Evolutionary conservation across 2,329 filamentous ascomycete species (phyloP), one percentile per base, ranked within the genome.

Genomic region (Pseudogymnoascus sp.): DNA sequence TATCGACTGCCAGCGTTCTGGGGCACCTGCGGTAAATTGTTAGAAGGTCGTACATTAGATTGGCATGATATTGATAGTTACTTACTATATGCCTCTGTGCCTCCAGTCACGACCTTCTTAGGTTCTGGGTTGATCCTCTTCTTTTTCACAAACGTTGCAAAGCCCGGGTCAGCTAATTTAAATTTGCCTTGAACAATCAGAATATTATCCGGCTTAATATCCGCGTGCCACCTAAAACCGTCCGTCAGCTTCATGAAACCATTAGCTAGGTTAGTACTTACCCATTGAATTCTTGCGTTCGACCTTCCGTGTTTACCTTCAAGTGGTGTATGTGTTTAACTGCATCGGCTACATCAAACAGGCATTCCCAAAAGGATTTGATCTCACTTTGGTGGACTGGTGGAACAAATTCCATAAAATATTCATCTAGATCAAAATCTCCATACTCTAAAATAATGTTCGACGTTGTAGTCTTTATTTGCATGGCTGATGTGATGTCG

Each of bases 141-240:
- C 6, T 66, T 65, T 23, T 63, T 62, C 7, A 62, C 38, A 25
- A 75, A 74, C 23, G 62, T 67, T 0, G 74, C 70, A 60, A 74
- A 75, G 0, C 75, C 76, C 5, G 71, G 73, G 61, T 77, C 76
- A 1, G 75, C 73, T 0, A 78, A 67, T 62, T 77, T 77, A 61
- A 74, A 75, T 1, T 69, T 61, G 3, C 67, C 71, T 2, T 68
- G 55, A 0, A 77, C 69, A 1, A 62, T 45, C 4, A 75, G 62
- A 8, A 75, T 74, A 41, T 75, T 75, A 38, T 71, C 71, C 1
- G 73, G 73, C 38, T 74, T 75, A 38, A 75, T 70, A 45, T 75
- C 71, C 8, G 71, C 71, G 64, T 78, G 76, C 73, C 75, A 77
- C 1, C 75, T 77, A 23, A 5, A 49, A 28, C 33, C 49, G 5